phyloP scores from a whole-genome alignment of 345 rosid species.

The Ailanthus altissimus region DNA sequence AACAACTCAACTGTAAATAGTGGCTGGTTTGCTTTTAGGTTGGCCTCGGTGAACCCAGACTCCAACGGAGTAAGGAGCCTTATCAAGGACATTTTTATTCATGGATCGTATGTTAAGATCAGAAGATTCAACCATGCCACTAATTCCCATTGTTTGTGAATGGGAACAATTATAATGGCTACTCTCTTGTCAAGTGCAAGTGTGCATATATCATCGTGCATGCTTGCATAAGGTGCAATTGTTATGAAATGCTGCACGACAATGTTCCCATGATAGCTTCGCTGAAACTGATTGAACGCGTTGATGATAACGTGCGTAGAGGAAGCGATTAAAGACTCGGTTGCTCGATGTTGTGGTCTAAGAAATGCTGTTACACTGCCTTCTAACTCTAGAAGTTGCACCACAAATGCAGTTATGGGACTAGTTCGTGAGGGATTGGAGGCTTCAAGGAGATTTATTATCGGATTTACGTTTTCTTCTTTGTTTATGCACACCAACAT shows the following conservation, averaged over 20 bases:
- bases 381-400: constrained; percentile 32
- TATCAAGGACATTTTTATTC: constrained; percentile 21
- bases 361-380: constrained; percentile 32
- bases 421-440: constrained; percentile 25
- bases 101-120: neutral
- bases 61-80: constrained; percentile 24
- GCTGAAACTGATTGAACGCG: constrained; percentile 28
- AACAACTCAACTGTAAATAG: neutral
- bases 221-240: constrained; percentile 26
- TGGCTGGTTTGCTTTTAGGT: neutral
- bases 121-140: neutral
- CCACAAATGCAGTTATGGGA: constrained; percentile 22
- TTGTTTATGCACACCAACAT: constrained; percentile 33
- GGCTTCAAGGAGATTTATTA: constrained; percentile 33
- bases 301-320: constrained; percentile 16
- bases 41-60: constrained; percentile 21
- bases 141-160: constrained; percentile 22
- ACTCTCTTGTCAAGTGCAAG: constrained; percentile 26
- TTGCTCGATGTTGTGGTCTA: constrained; percentile 10
- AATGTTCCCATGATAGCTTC: neutral
- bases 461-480: constrained; percentile 25
- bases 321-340: neutral
- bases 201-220: constrained; percentile 35
- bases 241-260: constrained; percentile 30
- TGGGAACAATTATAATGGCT: constrained; percentile 27